Conservation (phyloP, 176 grass and related monocot genomes). For the Cocos nucifera region DNA sequence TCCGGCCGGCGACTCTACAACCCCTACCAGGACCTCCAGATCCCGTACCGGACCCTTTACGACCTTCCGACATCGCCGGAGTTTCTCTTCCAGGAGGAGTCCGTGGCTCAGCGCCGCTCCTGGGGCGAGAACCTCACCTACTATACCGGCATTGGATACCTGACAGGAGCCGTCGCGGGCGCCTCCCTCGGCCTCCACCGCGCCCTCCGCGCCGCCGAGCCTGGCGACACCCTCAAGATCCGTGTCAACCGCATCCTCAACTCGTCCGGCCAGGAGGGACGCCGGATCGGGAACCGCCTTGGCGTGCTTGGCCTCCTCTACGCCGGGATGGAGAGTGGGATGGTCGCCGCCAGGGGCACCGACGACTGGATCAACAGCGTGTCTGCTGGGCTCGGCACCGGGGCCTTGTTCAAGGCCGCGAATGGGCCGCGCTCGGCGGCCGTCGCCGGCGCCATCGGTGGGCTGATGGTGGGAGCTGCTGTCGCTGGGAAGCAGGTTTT, state of each 20-base stretch:
- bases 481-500: not conserved
- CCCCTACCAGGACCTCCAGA: constrained; percentile 4
- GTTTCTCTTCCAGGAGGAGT: constrained; percentile 9
- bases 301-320: constrained; percentile 4
- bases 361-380: constrained; percentile 13
- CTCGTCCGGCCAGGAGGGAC: constrained; percentile 5
- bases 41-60: no score
- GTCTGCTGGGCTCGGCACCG: not conserved
- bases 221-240: constrained; percentile 1
- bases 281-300: constrained; percentile 4
- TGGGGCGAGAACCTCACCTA: constrained; percentile 18
- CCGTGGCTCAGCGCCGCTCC: constrained; percentile 1
- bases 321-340: constrained; percentile 2
- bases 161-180: not conserved
- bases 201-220: constrained; percentile 1
- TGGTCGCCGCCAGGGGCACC: not conserved
- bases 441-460: not conserved
- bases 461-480: constrained; percentile 9
- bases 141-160: constrained; percentile 6
- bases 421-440: constrained; percentile 3
- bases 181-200: not conserved
- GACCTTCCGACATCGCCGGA: not conserved
- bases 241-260: constrained; percentile 5
- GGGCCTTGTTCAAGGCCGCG: not conserved
- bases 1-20: not conserved